Evolutionary conservation across 768 basidiomycete genomes (phyloP), one percentile per base, ranked within the genome.

Genomic region (Termitomyces sp.): DNA sequence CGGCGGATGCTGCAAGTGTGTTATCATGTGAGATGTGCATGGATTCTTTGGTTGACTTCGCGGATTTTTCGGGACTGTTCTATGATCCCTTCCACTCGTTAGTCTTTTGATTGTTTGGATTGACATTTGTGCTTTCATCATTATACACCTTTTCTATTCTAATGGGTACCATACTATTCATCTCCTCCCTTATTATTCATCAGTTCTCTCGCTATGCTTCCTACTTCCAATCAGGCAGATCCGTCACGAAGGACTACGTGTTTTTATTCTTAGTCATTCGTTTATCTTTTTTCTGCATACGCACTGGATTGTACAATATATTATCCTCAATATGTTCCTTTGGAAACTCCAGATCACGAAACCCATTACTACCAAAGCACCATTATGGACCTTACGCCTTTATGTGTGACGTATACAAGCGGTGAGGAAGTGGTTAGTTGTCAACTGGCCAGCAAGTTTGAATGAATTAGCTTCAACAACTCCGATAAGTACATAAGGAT

Each of bases 1-100:
- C 37, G 82, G 78, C 36, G 86, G 88, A 43, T 92, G 91, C 70
- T 93, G 91, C 80, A 89, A 87, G 75, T 93, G 91, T 75, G 76
- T 90, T 66, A 81, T 93, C 72, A 93, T 93, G 91, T 93, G 84
- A 91, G 32, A 32, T 40, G 46, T 62, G 11, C 31, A 29, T 50
- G 56, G 29, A 32, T 45, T 43, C 17, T 31, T 34, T 46, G 46
- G 45, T 58, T 36, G 25, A 31, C 15, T 50, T 34, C 37, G 60
- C 36, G 52, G 43, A 47, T 45, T 45, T 31, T 36, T 29, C 29
- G 43, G 56, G 57, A 29, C 29, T 58, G 11, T 56, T 42, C 52
- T 46, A 49, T 60, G 51, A 59, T 57, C 48, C 64, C 46, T 65
- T 60, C 48, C 59, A 52, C 54, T 65, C 60, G 47, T 59, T 54